phyloP scores from a whole-genome alignment of 345 rosid species.

The Salix arbutifolia region DNA sequence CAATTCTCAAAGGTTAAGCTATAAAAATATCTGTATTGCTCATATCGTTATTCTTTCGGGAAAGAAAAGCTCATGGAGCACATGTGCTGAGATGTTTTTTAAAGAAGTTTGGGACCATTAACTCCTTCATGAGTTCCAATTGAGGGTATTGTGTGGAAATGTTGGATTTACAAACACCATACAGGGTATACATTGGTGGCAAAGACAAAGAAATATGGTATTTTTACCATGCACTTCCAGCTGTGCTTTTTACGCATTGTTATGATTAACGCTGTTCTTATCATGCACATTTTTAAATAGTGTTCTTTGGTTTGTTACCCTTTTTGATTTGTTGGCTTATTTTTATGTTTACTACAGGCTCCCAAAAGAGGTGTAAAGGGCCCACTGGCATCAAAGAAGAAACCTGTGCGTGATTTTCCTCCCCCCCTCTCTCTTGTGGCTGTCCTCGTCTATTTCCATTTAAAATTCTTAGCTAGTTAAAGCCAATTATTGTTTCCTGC shows the following conservation, averaged over 20 bases:
- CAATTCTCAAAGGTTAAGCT: neutral
- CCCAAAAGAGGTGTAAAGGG: conserved; percentile 21
- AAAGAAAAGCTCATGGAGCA: too few relatives aligned
- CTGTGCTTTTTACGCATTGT: neutral
- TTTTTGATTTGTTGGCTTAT: neutral
- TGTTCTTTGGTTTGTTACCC: neutral
- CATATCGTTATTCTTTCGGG: neutral
- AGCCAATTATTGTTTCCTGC: too few relatives aligned
- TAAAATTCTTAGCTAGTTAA: too few relatives aligned
- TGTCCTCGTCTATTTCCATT: neutral
- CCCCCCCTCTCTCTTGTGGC: neutral
- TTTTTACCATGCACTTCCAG: neutral
- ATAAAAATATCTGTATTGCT: neutral
- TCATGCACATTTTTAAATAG: neutral
- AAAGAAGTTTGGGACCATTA: too few relatives aligned
- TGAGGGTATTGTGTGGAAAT: too few relatives aligned
- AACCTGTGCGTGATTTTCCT: conserved; percentile 11
- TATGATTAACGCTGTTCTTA: neutral
- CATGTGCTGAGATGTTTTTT: too few relatives aligned
- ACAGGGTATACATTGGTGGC: too few relatives aligned
- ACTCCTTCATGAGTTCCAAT: too few relatives aligned
- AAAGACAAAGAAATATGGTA: too few relatives aligned
- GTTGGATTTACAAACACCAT: too few relatives aligned
- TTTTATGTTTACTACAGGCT: conserved; percentile 1
- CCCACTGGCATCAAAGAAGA: conserved; percentile 18